Percentiles rank a stretch among this genome's conserved stretches.
These are phyloP conservation scores for Aspergillus pseudoglaucus DNA, from an alignment of 2,329 filamentous ascomycete species.

Conservation along the genomic window DNA sequence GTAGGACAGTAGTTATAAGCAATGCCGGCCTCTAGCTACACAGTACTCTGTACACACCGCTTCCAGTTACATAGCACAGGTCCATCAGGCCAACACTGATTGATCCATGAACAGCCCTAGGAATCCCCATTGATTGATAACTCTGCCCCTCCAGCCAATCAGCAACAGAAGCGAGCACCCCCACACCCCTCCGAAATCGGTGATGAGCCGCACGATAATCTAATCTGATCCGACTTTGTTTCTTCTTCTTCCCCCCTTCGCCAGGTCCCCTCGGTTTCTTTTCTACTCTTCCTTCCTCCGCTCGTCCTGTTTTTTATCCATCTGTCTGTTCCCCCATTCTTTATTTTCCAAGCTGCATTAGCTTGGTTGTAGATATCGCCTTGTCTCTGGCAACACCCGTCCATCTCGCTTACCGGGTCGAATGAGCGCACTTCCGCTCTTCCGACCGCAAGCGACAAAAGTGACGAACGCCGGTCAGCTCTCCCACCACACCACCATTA, in stretches of 20 bases:
- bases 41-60: background rate
- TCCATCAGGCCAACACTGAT: conserved; percentile 1
- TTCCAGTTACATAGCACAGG: background rate
- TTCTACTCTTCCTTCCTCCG: conserved; percentile 3
- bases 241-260: conserved; percentile 4
- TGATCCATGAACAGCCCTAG: background rate
- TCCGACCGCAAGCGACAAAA: conserved; percentile 24
- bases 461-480: conserved; percentile 9
- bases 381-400: background rate
- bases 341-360: background rate
- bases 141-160: conserved; percentile 2
- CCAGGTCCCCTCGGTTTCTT: background rate
- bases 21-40: no score
- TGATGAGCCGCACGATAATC: conserved; percentile 22
- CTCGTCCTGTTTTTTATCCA: background rate
- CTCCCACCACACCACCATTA: background rate
- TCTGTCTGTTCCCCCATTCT: background rate
- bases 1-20: no score
- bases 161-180: background rate
- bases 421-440: conserved; percentile 29
- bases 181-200: conserved; percentile 15
- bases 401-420: conserved; percentile 25
- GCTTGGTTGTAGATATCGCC: no score
- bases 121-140: conserved; percentile 13
- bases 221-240: conserved; percentile 27